Evolutionary conservation across 2,329 filamentous ascomycete species (phyloP).

Genomic region (Epichloe uncinata): DNA sequence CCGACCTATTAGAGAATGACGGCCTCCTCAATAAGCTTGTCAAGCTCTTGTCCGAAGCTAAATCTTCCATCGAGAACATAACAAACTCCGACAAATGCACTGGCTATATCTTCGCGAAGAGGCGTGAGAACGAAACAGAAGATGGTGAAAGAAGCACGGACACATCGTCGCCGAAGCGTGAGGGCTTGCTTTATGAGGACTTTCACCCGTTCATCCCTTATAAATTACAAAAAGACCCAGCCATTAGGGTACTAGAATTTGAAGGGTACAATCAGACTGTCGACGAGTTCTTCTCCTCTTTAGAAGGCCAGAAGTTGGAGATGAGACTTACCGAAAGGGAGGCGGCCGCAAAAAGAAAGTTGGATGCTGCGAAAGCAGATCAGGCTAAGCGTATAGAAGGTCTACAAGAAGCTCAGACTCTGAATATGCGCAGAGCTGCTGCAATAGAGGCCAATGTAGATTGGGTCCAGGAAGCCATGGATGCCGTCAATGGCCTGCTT

Average conservation of each 20-base stretch:
- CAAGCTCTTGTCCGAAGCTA: constrained; percentile 54
- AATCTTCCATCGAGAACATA: constrained; percentile 50
- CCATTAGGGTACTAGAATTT: constrained; percentile 59
- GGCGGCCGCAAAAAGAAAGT: constrained; percentile 64
- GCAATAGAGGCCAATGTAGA: constrained; percentile 86
- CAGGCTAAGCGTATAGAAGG: constrained; percentile 77
- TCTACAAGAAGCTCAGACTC: constrained; percentile 63
- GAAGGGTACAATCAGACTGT: constrained; percentile 85
- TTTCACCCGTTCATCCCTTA: constrained; percentile 84
- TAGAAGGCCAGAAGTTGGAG: constrained; percentile 86
- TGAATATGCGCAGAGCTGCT: constrained; percentile 78
- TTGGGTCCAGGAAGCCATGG: constrained; percentile 82
- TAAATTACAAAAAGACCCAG: constrained; percentile 59
- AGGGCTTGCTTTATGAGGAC: constrained; percentile 68
- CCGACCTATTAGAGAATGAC: constrained; percentile 56
- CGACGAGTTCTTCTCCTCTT: constrained; percentile 92
- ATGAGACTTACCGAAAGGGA: constrained; percentile 73
- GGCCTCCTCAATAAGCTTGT: constrained; percentile 53
- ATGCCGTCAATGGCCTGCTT: constrained; percentile 84
- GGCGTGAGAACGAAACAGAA: constrained; percentile 19
- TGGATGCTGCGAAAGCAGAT: constrained; percentile 72
- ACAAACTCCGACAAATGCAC: constrained; percentile 51
- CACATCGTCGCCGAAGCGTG: constrained; percentile 23
- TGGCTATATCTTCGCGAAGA: constrained; percentile 80
- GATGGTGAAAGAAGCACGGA: constrained; percentile 14